Evolutionary conservation across 129 eudicot genomes (phyloP).

Genomic region (Escallonia herrerae): DNA sequence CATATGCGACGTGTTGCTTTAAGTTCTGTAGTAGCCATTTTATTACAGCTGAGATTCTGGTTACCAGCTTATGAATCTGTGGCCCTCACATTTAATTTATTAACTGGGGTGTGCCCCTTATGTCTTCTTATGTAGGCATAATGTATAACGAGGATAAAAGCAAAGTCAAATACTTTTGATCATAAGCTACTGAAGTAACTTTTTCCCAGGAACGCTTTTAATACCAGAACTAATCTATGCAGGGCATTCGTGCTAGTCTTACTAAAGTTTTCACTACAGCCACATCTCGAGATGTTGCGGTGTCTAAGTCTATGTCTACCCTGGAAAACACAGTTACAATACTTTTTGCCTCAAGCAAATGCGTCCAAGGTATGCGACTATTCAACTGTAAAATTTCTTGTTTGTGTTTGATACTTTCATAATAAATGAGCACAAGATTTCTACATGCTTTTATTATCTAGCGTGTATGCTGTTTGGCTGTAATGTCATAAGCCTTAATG

Average conservation of each 20-base stretch:
- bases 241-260: conserved; percentile 42
- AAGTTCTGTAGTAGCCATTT: too few relatives aligned
- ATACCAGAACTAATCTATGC: conserved; percentile 13
- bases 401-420: not conserved
- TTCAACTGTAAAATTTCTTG: not conserved
- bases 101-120: too few relatives aligned
- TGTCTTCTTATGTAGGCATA: not conserved
- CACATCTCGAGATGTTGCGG: conserved; percentile 23
- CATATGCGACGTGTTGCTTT: too few relatives aligned
- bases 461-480: not conserved
- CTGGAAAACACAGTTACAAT: conserved; percentile 9
- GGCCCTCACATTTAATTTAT: too few relatives aligned
- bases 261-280: conserved; percentile 29
- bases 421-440: too few relatives aligned
- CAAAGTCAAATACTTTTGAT: conserved; percentile 6
- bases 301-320: conserved; percentile 9
- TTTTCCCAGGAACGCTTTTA: not conserved
- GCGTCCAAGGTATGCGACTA: conserved; percentile 27
- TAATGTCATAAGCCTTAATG: not conserved
- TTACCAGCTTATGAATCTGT: too few relatives aligned
- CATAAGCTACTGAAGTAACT: not conserved
- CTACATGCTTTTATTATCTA: not conserved
- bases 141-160: not conserved
- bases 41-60: too few relatives aligned
- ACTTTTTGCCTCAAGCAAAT: conserved; percentile 23